Percentiles rank a stretch among this genome's conserved stretches.
Evolutionary conservation across 2,329 filamentous ascomycete species (phyloP).

Genomic region (Fusarium heterosporum): DNA sequence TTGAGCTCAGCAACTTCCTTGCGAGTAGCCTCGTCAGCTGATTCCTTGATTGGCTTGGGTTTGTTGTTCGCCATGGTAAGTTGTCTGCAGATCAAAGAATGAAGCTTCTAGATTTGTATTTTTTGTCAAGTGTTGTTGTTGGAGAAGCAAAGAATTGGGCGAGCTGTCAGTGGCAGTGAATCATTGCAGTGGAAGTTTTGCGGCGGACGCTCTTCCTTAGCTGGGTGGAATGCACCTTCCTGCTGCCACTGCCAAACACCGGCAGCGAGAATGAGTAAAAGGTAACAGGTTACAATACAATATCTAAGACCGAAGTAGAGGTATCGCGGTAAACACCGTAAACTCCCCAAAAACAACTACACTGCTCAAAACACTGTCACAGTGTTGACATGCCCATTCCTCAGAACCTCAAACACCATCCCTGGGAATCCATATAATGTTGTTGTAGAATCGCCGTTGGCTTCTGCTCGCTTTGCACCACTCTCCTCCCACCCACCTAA

Average conservation of each 20-base stretch:
- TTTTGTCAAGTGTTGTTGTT: neutral
- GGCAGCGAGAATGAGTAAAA: neutral
- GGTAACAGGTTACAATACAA: neutral
- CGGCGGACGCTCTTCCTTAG: neutral
- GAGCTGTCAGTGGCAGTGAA: neutral
- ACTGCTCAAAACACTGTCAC: slow-evolving; percentile 82
- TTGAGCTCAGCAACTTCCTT: slow-evolving; percentile 1
- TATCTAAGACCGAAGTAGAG: slow-evolving; percentile 15
- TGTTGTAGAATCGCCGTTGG: slow-evolving; percentile 72
- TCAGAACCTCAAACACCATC: slow-evolving; percentile 93
- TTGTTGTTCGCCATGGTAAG: slow-evolving; percentile 6
- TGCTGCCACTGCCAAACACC: neutral
- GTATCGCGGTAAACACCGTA: slow-evolving; percentile 30
- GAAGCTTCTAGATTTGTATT: neutral
- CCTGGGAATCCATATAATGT: slow-evolving; percentile 95
- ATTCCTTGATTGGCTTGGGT: neutral
- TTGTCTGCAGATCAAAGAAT: neutral
- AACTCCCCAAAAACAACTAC: slow-evolving; percentile 21
- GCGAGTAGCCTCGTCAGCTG: neutral
- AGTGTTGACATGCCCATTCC: slow-evolving; percentile 89
- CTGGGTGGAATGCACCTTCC: neutral
- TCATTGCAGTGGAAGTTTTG: neutral
- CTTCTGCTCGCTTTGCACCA: slow-evolving; percentile 64
- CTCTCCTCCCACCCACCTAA: slow-evolving; percentile 89
- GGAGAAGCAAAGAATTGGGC: neutral